These are phyloP conservation scores for Diophrys appendiculata DNA, from an alignment of 73 alveolate species.

Conservation along the genomic window DNA sequence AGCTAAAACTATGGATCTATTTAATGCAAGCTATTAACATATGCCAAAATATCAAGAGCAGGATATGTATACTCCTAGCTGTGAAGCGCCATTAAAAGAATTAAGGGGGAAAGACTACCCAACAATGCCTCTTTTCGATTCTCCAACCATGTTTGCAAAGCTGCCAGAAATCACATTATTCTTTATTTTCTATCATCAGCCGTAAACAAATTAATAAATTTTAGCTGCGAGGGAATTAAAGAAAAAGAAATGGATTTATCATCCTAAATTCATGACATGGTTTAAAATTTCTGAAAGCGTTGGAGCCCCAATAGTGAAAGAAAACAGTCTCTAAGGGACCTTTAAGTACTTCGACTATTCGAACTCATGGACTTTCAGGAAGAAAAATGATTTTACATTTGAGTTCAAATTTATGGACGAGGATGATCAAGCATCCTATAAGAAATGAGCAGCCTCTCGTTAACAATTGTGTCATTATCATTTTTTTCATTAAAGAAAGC, in stretches of 20 bases:
- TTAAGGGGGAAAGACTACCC: background rate
- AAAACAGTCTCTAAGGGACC: background rate
- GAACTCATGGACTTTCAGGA: background rate
- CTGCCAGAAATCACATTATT: background rate
- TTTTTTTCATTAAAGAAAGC: too few relatives aligned
- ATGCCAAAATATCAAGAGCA: background rate
- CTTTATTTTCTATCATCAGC: background rate
- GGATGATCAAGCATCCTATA: too few relatives aligned
- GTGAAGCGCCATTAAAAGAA: background rate
- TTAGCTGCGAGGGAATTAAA: background rate
- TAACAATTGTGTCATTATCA: too few relatives aligned
- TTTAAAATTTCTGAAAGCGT: background rate
- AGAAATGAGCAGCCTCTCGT: too few relatives aligned
- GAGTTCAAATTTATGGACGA: too few relatives aligned
- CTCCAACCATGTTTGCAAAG: background rate
- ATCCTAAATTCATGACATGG: background rate
- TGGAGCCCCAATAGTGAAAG: background rate
- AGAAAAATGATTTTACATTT: background rate
- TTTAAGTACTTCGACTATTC: background rate
- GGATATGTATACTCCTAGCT: background rate
- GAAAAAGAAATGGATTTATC: background rate
- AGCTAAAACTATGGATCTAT: background rate
- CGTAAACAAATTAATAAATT: background rate
- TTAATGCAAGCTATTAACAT: background rate
- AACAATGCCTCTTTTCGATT: background rate